A percentile compares a stretch with the other conserved stretches of the same genome.
Evolutionary conservation across 331 rosid genomes (phyloP).

Genomic region (Stylosanthes scabra): DNA sequence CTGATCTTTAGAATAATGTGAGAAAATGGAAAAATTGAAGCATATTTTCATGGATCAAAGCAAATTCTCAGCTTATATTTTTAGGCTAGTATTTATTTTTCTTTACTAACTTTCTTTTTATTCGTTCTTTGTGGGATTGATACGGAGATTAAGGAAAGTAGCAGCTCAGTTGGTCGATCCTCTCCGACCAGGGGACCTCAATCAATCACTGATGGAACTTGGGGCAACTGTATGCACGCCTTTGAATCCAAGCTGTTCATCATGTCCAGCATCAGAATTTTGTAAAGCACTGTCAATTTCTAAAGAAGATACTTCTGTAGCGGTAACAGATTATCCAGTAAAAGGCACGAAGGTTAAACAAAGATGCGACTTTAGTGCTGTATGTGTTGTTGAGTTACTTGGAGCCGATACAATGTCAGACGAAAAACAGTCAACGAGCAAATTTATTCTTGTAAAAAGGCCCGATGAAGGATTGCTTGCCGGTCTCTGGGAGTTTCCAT

Average conservation of each 20-base stretch:
- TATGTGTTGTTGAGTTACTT: conserved; percentile 83
- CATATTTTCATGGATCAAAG: neutral
- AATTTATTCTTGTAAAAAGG: conserved; percentile 85
- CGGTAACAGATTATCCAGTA: conserved; percentile 84
- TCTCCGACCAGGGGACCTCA: conserved; percentile 86
- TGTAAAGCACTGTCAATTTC: conserved; percentile 69
- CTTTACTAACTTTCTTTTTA: conserved; percentile 9
- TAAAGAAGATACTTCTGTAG: conserved; percentile 54
- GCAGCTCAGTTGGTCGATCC: conserved; percentile 91
- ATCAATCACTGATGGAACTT: conserved; percentile 97
- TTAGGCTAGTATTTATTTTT: conserved; percentile 12
- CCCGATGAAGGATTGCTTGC: conserved; percentile 95
- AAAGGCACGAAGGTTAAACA: conserved; percentile 68
- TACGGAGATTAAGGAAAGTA: conserved; percentile 71
- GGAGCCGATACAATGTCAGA: conserved; percentile 48
- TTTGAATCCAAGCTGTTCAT: conserved; percentile 72
- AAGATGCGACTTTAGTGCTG: conserved; percentile 74
- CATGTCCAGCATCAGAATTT: conserved; percentile 77
- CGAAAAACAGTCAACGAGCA: conserved; percentile 45
- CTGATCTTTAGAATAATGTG: neutral
- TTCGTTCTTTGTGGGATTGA: conserved; percentile 36
- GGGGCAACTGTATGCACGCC: conserved; percentile 90
- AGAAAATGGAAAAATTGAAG: neutral
- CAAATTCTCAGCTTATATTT: neutral
- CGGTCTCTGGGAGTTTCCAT: conserved; percentile 98